Percentiles rank a stretch among this genome's conserved stretches.
Conservation (phyloP, 495 filamentous ascomycete species). For the Bathelium albidoporum region DNA sequence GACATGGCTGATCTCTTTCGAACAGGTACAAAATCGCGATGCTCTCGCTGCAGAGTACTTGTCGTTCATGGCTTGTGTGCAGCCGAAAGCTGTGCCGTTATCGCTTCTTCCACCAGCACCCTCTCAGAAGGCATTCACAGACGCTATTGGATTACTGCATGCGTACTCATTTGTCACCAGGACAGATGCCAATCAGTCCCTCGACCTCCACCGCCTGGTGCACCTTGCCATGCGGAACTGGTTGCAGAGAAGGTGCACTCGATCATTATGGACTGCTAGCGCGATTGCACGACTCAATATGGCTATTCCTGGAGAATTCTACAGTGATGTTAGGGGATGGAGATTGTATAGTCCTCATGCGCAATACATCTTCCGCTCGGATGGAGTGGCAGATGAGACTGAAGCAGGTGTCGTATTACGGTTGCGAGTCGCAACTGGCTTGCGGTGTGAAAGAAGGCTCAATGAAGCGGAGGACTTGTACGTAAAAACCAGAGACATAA, state of each 20-base stretch:
- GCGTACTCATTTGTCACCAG: constrained; percentile 17
- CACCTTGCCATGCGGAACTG: constrained; percentile 29
- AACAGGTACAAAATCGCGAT: constrained; percentile 13
- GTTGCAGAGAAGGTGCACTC: constrained; percentile 12
- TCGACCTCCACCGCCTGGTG: constrained; percentile 19
- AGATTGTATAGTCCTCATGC: constrained; percentile 11
- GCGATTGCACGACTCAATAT: constrained; percentile 10
- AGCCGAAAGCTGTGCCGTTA: constrained; percentile 26
- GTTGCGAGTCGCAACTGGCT: neutral
- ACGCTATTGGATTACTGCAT: constrained; percentile 18
- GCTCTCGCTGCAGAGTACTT: constrained; percentile 16
- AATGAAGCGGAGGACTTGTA: neutral
- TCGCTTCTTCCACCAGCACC: constrained; percentile 17
- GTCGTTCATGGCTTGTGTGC: constrained; percentile 19
- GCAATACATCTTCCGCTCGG: neutral
- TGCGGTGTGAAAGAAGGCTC: neutral
- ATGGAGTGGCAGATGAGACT: neutral
- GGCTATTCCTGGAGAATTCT: constrained; percentile 17
- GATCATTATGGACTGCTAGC: constrained; percentile 8
- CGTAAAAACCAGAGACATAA: neutral
- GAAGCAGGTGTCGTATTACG: neutral
- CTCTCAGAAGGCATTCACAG: constrained; percentile 11
- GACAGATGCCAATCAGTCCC: constrained; percentile 3
- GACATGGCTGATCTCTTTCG: constrained; percentile 20
- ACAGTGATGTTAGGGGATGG: constrained; percentile 19